Evolutionary conservation across 257 asterid genomes (phyloP), one percentile per base, ranked within the genome.

Genomic region (Solanum chilense): DNA sequence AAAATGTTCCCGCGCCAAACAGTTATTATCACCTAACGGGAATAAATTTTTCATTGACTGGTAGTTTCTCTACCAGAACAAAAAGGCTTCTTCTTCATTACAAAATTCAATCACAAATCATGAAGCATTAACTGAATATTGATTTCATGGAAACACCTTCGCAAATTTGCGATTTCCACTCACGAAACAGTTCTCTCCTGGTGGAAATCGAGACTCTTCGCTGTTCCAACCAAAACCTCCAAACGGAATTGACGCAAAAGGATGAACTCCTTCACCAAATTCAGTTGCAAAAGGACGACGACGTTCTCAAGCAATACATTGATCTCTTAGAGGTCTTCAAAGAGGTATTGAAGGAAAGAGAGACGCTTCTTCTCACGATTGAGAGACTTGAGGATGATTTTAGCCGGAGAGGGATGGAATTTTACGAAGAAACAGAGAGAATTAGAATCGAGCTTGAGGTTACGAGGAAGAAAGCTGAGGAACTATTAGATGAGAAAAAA

Each of bases 251-350:
- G 18, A n/a, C 37, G 16, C 82, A 78, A 69, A 83, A 49, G 13
- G 89, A 86, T 37, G 89, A 70, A 44, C 76, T 25, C 3, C 3
- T 66, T n/a, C 21, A 12, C 39, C 86, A 82, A 13, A 25, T 86
- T 44, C 37, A 66, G 33, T 69, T 64, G 86, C 83, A 90, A 69
- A 88, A 88, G 71, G 87, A 29, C 10, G 90, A 29, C 7, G 90
- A 86, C 35, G 29, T 3, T 86, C 66, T 41, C 52, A 68, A 84
- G 88, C 88, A 66, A 23, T 56, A 87, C 9, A 2, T 42, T n/a
- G 80, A 69, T 87, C 84, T 87, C 23, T 9, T 31, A 3, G 86
- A 74, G 75, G 49, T 33, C 74, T 80, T 49, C 31, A 56, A 77
- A 80, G 86, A 85, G 45, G 58, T 86, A 7, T 82, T 86, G 1